phyloP scores from a whole-genome alignment of 768 basidiomycete species.

The Suillus americanus region DNA sequence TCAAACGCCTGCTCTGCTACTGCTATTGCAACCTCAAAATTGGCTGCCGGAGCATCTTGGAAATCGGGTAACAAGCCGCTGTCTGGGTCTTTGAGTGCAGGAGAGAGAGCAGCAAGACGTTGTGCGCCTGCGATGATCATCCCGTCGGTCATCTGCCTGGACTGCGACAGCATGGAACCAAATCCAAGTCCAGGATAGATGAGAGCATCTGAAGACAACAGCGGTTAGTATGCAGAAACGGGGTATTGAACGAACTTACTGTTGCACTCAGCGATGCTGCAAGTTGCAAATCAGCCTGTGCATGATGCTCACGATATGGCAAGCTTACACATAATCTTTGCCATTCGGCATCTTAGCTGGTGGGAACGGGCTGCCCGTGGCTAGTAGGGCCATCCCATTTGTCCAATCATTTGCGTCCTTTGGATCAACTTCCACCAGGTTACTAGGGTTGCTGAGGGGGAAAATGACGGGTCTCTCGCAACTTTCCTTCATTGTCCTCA shows the following conservation, averaged over 20 bases:
- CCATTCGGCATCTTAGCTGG: conserved; percentile 66
- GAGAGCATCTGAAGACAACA: conserved; percentile 51
- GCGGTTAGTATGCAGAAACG: background rate
- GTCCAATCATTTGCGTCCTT: conserved; percentile 77
- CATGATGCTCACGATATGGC: background rate
- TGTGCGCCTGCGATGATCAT: conserved; percentile 86
- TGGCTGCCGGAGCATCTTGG: conserved; percentile 66
- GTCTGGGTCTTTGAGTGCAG: conserved; percentile 70
- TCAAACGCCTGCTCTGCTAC: conserved; percentile 77
- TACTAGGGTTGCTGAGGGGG: conserved; percentile 81
- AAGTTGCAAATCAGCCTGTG: conserved; percentile 8
- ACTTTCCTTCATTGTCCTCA: conserved; percentile 65
- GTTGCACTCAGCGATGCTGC: conserved; percentile 73
- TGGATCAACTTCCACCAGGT: conserved; percentile 73
- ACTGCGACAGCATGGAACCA: conserved; percentile 69
- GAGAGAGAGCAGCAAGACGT: conserved; percentile 74
- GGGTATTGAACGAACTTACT: conserved; percentile 35
- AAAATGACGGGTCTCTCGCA: conserved; percentile 80
- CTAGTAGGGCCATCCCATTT: conserved; percentile 72
- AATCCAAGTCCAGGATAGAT: conserved; percentile 87
- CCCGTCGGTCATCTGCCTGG: conserved; percentile 67
- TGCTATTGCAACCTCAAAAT: conserved; percentile 79
- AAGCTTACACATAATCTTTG: conserved; percentile 61
- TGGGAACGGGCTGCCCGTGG: conserved; percentile 84
- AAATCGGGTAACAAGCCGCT: conserved; percentile 76